Percentiles rank a stretch among this genome's conserved stretches.
Conservation (phyloP, 257 asterid genomes). For the Nicotiana paniculata region DNA sequence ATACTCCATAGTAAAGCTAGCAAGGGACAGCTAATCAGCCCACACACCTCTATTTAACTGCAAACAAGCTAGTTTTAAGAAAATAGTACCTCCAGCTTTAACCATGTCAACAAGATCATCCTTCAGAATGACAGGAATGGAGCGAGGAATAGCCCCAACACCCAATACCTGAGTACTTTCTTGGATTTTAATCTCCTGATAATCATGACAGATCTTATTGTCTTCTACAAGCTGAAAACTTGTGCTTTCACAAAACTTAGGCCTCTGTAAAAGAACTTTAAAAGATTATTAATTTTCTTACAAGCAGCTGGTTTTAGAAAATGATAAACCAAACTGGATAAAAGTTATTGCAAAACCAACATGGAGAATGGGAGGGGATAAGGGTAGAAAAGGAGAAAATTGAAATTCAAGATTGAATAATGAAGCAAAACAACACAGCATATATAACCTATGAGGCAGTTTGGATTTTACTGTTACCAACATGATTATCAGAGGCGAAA, state of each 20-base stretch:
- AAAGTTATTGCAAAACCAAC: not conserved
- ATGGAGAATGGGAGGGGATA: not conserved
- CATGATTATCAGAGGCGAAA: not conserved
- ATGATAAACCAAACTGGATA: not conserved
- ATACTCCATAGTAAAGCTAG: not conserved
- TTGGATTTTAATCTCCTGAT: slow-evolving; percentile 96
- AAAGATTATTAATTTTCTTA: not conserved
- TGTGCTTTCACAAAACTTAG: slow-evolving; percentile 63
- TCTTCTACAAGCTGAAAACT: slow-evolving; percentile 78
- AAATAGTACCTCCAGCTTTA: slow-evolving; percentile 89
- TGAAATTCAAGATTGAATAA: not conserved
- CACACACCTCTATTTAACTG: not conserved
- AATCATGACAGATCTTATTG: slow-evolving; percentile 78
- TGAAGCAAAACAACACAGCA: not conserved
- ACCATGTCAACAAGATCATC: slow-evolving; percentile 94
- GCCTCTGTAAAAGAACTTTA: slow-evolving; percentile 17
- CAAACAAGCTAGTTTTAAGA: not conserved
- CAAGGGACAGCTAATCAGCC: not conserved
- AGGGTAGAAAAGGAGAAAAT: slow-evolving; percentile 1
- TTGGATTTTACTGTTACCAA: not conserved
- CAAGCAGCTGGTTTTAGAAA: not conserved
- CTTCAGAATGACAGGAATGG: slow-evolving; percentile 82
- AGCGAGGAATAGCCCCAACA: slow-evolving; percentile 98
- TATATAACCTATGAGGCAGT: not conserved
- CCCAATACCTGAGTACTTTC: slow-evolving; percentile 94